Base-by-base conservation (phyloP, 805 yeast species). In the Candida quercuum region DNA sequence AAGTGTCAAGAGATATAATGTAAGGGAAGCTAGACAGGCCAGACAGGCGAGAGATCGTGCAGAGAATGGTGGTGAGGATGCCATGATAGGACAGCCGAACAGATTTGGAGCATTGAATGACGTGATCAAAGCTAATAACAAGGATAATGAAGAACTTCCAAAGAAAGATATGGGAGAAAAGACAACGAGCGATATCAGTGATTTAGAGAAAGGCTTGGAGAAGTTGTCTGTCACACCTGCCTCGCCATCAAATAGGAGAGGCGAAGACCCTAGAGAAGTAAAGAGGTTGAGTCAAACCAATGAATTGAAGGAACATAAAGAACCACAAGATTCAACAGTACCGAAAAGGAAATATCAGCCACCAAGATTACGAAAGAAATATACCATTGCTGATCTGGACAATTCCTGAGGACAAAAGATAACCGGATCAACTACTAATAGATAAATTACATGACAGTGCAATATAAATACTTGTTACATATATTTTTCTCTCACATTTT, bases 1-100 rank as follows among this genome's bases (percentile, higher is more conserved):
- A 12, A 55, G 52, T 23, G 33, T 46, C 12, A 37, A 45, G 32
- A 38, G 48, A 17, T 46, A 48, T 31, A 43, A 40, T 32, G 51
- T 44, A 3, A 33, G 43, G 16, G 44, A 28, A 24, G 33, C 39
- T 11, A 36, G 45, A 29, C 19, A 25, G n/a, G n/a, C 5, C 29
- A 22, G 33, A 38, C 31, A 36, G 40, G 22, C 21, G 11, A 14
- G 17, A 24, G 18, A 25, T 33, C 24, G 21, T 11, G n/a, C n/a
- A 23, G 26, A n/a, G 16, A 9, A 18, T 3, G 18, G 10, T 20
- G 16, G 13, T 12, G 25, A 18, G 29, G 21, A 3, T 12, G 2
- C 32, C 6, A n/a, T 5, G 26, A 16, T n/a, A n/a, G 1, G 13
- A 19, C n/a, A n/a, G n/a, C 15, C 20, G 11, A 19, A 15, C 4